phyloP scores from a whole-genome alignment of 2,329 filamentous ascomycete genomes.

The Paecilomyces niveus region DNA sequence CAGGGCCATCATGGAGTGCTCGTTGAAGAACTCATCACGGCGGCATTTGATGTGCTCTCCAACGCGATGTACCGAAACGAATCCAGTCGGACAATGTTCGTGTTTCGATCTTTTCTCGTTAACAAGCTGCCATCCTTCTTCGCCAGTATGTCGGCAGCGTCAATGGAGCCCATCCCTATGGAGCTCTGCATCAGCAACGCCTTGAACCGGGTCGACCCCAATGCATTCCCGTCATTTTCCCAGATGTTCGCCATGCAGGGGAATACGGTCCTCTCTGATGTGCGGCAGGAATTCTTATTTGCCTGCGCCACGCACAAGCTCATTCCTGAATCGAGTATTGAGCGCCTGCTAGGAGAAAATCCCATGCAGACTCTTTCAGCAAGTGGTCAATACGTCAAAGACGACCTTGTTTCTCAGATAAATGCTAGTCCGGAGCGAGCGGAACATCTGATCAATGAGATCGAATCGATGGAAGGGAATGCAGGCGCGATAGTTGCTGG shows the following conservation, averaged over 20 bases:
- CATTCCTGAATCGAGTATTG: constrained; percentile 70
- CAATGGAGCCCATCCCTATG: constrained; percentile 53
- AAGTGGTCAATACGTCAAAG: constrained; percentile 68
- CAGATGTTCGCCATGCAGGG: constrained; percentile 56
- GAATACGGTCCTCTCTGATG: constrained; percentile 56
- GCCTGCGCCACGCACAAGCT: constrained; percentile 82
- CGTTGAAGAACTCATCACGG: constrained; percentile 74
- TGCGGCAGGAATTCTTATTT: constrained; percentile 77
- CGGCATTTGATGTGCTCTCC: constrained; percentile 82
- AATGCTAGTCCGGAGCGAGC: constrained; percentile 67
- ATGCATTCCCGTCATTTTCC: constrained; percentile 58
- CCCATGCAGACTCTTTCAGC: constrained; percentile 72
- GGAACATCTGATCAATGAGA: constrained; percentile 68
- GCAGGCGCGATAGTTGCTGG: constrained; percentile 78
- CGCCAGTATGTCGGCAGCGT: constrained; percentile 48
- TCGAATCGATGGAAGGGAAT: constrained; percentile 88
- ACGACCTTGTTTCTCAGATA: constrained; percentile 71
- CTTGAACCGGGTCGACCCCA: constrained; percentile 55
- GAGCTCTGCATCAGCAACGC: constrained; percentile 62
- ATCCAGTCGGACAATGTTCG: constrained; percentile 53
- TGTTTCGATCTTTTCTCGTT: constrained; percentile 80
- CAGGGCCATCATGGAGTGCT: constrained; percentile 71
- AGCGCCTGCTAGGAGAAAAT: constrained; percentile 74
- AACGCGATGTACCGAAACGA: constrained; percentile 73
- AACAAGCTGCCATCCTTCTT: constrained; percentile 61